These are phyloP conservation scores for Cladosporium sp. DNA, from an alignment of 2,329 filamentous ascomycete species.

Conservation along the genomic window DNA sequence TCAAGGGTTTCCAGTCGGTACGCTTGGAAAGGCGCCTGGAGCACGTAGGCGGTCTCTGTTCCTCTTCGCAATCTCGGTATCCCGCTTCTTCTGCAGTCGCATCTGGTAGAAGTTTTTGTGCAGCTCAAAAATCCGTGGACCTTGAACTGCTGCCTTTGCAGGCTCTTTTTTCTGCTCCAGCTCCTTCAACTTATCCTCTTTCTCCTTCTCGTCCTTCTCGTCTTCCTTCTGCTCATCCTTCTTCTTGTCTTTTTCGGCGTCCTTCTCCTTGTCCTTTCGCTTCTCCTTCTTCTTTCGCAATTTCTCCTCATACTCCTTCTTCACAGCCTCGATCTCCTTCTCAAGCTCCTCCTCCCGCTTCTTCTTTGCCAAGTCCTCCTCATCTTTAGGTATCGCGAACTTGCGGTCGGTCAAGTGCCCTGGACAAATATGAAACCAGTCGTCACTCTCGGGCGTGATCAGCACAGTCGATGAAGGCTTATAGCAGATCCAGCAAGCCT, in stretches of 20 bases:
- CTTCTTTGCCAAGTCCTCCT: conserved; percentile 55
- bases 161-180: conserved; percentile 49
- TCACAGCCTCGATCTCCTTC: conserved; percentile 44
- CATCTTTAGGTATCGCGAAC: conserved; percentile 69
- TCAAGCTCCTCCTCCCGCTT: conserved; percentile 49
- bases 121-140: conserved; percentile 75
- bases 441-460: conserved; percentile 85
- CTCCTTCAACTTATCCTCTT: conserved; percentile 40
- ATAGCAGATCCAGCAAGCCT: conserved; percentile 86
- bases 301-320: conserved; percentile 48
- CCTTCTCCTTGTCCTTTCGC: conserved; percentile 49
- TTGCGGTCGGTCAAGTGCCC: conserved; percentile 75
- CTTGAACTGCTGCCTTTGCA: conserved; percentile 59
- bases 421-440: conserved; percentile 80
- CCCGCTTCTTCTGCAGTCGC: conserved; percentile 71
- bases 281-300: conserved; percentile 40
- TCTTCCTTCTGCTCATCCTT: conserved; percentile 79
- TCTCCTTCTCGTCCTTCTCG: conserved; percentile 39
- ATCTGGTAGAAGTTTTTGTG: conserved; percentile 89
- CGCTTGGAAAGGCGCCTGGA: conserved; percentile 76
- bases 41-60: conserved; percentile 76
- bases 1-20: conserved; percentile 56
- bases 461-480: conserved; percentile 83
- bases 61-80: conserved; percentile 71
- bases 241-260: conserved; percentile 59